phyloP scores from a whole-genome alignment of 1,284 basidiomycete species.

The Amylostereum areolatum region DNA sequence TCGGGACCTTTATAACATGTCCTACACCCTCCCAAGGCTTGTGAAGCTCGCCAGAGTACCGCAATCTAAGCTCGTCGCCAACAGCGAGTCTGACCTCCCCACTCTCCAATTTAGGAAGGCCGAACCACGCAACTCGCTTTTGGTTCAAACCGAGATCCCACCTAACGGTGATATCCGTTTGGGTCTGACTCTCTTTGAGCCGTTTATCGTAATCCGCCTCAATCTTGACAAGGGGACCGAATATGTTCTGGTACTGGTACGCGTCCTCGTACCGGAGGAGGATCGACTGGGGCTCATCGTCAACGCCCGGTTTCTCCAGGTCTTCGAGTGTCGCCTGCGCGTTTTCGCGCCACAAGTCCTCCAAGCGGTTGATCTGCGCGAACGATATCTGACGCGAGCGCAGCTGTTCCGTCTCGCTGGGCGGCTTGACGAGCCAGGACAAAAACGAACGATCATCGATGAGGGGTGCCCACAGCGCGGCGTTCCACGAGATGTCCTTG shows the following conservation, averaged over 20 bases:
- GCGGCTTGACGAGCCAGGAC: constrained; percentile 97
- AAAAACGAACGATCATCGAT: constrained; percentile 98
- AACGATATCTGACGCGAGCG: constrained; percentile 95
- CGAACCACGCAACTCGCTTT: constrained; percentile 96
- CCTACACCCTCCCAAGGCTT: constrained; percentile 97
- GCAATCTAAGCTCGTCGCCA: constrained; percentile 90
- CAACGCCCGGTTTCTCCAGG: constrained; percentile 92
- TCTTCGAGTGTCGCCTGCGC: constrained; percentile 93
- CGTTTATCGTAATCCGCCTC: constrained; percentile 99
- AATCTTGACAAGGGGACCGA: constrained; percentile 98
- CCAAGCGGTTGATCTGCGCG: constrained; percentile 93
- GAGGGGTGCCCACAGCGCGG: constrained; percentile 94
- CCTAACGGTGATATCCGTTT: constrained; percentile 91
- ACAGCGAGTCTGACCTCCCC: constrained; percentile 96
- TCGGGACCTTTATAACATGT: constrained; percentile 99
- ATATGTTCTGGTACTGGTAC: constrained; percentile 99
- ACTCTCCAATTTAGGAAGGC: constrained; percentile 93
- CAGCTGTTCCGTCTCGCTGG: constrained; percentile 91
- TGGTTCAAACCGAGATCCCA: constrained; percentile 99
- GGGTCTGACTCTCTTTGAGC: constrained; percentile 97
- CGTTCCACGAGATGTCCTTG: constrained; percentile 99
- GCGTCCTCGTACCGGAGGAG: constrained; percentile 93
- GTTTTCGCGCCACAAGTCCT: constrained; percentile 98
- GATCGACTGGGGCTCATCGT: constrained; percentile 94
- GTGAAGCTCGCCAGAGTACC: constrained; percentile 85